These are phyloP conservation scores for Auricularia sp. DNA, from an alignment of 768 basidiomycete genomes.

Conservation along the genomic window DNA sequence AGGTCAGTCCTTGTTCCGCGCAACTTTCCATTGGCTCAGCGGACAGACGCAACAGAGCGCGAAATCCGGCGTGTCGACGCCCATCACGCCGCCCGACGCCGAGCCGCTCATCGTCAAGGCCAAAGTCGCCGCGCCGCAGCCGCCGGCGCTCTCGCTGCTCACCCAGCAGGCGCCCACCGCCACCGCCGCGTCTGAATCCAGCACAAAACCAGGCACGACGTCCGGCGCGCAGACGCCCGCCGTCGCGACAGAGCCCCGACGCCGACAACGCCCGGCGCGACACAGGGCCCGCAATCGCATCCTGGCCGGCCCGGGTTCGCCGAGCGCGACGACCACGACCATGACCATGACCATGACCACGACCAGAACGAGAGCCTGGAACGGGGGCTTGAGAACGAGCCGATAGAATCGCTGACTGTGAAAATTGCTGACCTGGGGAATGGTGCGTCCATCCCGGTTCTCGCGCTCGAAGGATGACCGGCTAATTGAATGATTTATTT, in stretches of 20 bases:
- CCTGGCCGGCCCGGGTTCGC: conserved; percentile 5
- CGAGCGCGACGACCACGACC: neutral
- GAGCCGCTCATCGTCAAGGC: conserved; percentile 1
- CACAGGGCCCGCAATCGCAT: conserved; percentile 8
- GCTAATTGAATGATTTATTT: too few relatives aligned
- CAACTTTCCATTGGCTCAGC: neutral
- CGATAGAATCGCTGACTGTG: conserved; percentile 74
- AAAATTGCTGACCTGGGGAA: conserved; percentile 99
- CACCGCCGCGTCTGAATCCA: too few relatives aligned
- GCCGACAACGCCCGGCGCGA: conserved; percentile 10
- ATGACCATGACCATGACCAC: neutral
- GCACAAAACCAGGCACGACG: too few relatives aligned
- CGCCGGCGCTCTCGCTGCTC: conserved; percentile 55
- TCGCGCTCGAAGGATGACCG: too few relatives aligned
- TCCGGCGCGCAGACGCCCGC: too few relatives aligned
- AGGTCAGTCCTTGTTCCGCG: neutral
- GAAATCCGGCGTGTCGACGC: neutral
- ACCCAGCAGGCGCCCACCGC: conserved; percentile 52
- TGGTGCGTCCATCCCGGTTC: conserved; percentile 38
- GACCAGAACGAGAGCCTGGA: neutral
- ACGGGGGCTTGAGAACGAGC: conserved; percentile 23
- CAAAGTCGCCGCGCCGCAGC: conserved; percentile 20
- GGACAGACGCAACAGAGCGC: neutral
- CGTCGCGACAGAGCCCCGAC: neutral
- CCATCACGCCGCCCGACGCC: neutral